A percentile compares a stretch with the other conserved stretches of the same genome.
phyloP scores from a whole-genome alignment of 2,329 filamentous ascomycete genomes.

The Talaromyces sp. region DNA sequence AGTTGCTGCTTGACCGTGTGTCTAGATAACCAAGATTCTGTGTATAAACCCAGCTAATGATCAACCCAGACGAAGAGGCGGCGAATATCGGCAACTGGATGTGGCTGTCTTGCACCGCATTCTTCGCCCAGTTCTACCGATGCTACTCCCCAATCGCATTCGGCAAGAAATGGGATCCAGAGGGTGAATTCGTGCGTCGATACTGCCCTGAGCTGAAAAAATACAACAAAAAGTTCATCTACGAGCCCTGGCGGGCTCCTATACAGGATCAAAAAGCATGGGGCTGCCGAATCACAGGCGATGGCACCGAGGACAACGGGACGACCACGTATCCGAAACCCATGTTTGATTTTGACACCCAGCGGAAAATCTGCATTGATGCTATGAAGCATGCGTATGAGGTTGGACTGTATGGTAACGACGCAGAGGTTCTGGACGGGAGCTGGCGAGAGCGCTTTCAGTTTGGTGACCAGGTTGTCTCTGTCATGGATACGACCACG shows the following conservation, averaged over 20 bases:
- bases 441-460: constrained; percentile 3
- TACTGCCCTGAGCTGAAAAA: constrained; percentile 63
- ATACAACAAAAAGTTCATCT: constrained; percentile 65
- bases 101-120: constrained; percentile 67
- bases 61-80: constrained; percentile 12
- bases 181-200: constrained; percentile 55
- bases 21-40: not conserved
- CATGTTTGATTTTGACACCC: constrained; percentile 69
- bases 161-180: constrained; percentile 68
- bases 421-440: constrained; percentile 34
- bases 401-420: constrained; percentile 60
- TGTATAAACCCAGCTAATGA: too few species aligned
- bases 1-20: constrained; percentile 62
- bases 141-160: constrained; percentile 59
- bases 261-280: constrained; percentile 64
- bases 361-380: constrained; percentile 58
- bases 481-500: constrained; percentile 5
- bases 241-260: constrained; percentile 60
- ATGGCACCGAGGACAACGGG: constrained; percentile 44
- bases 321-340: constrained; percentile 61
- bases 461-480: not conserved
- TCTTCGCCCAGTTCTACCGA: constrained; percentile 39
- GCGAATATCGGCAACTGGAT: constrained; percentile 24
- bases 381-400: constrained; percentile 67
- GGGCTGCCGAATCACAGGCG: constrained; percentile 56